Conservation (phyloP, 495 filamentous ascomycete species). For the Aspergillus funiculosus region DNA sequence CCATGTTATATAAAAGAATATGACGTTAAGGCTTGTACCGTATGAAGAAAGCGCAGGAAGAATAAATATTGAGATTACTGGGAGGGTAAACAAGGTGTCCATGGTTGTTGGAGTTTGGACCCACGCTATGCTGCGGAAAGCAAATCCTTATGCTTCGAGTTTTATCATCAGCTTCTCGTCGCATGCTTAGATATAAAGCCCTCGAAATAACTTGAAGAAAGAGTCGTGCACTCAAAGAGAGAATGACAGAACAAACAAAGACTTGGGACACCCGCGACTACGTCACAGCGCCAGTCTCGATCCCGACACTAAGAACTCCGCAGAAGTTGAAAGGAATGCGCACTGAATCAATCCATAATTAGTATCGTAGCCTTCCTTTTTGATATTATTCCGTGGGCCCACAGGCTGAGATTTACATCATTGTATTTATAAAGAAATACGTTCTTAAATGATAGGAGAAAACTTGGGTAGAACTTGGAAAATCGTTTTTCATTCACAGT, state of each 20-base stretch:
- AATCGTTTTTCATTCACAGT: not conserved
- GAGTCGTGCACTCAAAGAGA: too few relatives aligned
- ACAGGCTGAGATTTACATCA: too few relatives aligned
- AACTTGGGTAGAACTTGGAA: not conserved
- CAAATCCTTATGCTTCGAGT: too few relatives aligned
- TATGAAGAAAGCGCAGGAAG: conserved; percentile 52
- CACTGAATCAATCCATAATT: too few relatives aligned
- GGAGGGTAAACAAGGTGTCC: conserved; percentile 63
- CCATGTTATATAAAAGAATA: conserved; percentile 93
- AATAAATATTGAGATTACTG: conserved; percentile 61
- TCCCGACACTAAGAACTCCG: not conserved
- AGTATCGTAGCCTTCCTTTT: too few relatives aligned
- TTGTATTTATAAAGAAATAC: conserved; percentile 1
- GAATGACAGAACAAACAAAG: too few relatives aligned
- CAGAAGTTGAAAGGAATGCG: too few relatives aligned
- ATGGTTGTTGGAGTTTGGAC: conserved; percentile 28
- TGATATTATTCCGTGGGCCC: too few relatives aligned
- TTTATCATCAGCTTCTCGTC: not conserved
- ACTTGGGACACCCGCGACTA: too few relatives aligned
- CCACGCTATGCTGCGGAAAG: not conserved
- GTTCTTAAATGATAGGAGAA: too few relatives aligned
- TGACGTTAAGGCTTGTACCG: conserved; percentile 72
- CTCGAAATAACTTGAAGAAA: too few relatives aligned
- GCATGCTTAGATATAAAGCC: too few relatives aligned
- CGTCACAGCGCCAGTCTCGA: not conserved